Conservation (phyloP, 306 rosid species). For the Senna siamea region DNA sequence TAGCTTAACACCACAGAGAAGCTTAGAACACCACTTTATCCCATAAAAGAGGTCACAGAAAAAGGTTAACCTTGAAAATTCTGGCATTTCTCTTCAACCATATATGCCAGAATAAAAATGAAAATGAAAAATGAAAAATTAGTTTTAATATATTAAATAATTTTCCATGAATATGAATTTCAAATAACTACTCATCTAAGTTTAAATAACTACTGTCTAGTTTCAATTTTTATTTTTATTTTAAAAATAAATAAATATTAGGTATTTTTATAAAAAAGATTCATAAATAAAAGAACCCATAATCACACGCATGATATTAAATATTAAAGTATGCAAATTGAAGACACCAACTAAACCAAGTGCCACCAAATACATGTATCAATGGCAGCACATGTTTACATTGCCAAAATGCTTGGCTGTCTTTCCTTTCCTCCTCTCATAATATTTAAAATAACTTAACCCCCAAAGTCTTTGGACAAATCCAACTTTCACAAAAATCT, state of each 20-base stretch:
- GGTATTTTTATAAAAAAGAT: background rate
- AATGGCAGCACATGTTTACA: background rate
- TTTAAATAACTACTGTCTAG: no score
- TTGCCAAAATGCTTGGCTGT: background rate
- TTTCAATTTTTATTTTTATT: no score
- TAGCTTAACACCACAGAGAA: background rate
- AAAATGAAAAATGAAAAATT: background rate
- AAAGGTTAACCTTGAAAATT: background rate
- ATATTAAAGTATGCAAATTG: background rate
- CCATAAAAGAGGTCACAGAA: background rate
- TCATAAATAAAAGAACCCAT: background rate
- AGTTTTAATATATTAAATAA: no score
- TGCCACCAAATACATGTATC: background rate
- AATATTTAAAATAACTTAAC: background rate
- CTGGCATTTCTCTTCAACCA: background rate
- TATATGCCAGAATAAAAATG: background rate
- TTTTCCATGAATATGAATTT: no score
- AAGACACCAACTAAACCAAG: background rate
- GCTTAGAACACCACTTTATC: background rate
- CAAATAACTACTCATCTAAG: no score
- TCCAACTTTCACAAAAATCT: background rate
- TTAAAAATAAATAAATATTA: no score
- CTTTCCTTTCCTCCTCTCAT: background rate
- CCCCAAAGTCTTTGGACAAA: background rate
- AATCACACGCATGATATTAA: background rate